These are phyloP conservation scores for Citrus sp. DNA, from an alignment of 345 rosid species.

Conservation along the genomic window DNA sequence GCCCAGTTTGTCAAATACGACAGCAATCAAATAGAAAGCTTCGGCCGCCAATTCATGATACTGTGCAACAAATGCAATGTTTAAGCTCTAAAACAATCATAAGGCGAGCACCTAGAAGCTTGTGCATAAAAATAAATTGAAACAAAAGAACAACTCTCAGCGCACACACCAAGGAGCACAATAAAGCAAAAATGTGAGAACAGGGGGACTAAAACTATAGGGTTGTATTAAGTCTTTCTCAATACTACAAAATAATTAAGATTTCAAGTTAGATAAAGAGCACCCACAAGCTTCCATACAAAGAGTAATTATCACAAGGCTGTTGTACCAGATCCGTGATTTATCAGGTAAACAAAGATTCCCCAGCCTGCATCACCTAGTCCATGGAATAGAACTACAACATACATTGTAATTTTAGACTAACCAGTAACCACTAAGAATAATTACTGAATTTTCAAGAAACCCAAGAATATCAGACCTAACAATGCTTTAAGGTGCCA, in stretches of 20 bases:
- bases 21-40: slow-evolving; percentile 73
- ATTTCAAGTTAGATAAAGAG: not conserved
- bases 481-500: not conserved
- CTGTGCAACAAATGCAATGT: slow-evolving; percentile 34
- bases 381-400: not conserved
- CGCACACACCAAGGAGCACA: no score
- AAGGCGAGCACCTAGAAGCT: not conserved
- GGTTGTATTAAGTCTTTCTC: not conserved
- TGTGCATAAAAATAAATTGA: not conserved
- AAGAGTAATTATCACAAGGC: not conserved
- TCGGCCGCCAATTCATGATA: slow-evolving; percentile 89
- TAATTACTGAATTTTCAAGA: not conserved
- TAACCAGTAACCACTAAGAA: not conserved
- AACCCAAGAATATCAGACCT: not conserved
- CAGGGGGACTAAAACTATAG: not conserved
- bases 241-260: no score
- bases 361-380: not conserved
- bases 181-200: not conserved
- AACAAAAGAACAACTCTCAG: not conserved
- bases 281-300: not conserved
- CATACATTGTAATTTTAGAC: not conserved
- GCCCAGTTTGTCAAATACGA: slow-evolving; percentile 63
- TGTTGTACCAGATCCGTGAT: not conserved
- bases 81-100: not conserved
- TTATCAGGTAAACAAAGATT: not conserved